Base-by-base conservation (phyloP, 306 rosid species). In the Vachellia collinsii region DNA sequence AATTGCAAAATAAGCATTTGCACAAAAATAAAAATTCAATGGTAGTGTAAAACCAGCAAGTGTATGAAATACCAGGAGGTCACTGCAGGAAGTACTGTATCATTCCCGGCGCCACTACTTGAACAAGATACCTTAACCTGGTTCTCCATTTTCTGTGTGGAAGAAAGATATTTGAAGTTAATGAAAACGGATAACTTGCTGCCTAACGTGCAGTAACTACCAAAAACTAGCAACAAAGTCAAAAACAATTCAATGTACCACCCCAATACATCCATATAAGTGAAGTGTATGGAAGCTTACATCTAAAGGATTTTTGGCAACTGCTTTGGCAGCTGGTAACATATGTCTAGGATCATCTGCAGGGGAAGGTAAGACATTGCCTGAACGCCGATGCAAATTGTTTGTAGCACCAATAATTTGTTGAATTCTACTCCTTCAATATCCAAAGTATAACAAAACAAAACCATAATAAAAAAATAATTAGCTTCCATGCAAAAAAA, bases 331-430 rank as follows among this genome's bases (percentile, higher is more conserved):
- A 71, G 82, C 82, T 38, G 80, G 66, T 70, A 83, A 75, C 38
- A 70, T 67, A 25, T 78, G 81, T 68, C 83, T 80, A 75, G 77
- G 78, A 59, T 88, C 91, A 78, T 85, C 87, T 78, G 37, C 74
- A 1, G 87, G 82, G 74, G 86, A 84, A 58, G 91, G 91, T 61
- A 88, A 85, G 77, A 75, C 84, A 75, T 44, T 80, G 65, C 91
- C 91, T 8, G 87, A 80, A 51, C 84, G 89, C 62, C 87, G 84
- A 78, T 88, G 77, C 76, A 88, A 80, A 85, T 88, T 88, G 81
- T 85, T 88, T 80, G 87, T 85, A 75, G 87, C 87, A 43, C 91
- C 91, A 76, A 88, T 88, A 74, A 86, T 71, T 79, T 79, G 83
- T 62, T 47, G 87, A 69, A 87, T 80, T 81, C 91, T 85, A 85